Evolutionary conservation across 2,329 filamentous ascomycete species (phyloP), one percentile per base, ranked within the genome.

Genomic region (Xylaria sp.): DNA sequence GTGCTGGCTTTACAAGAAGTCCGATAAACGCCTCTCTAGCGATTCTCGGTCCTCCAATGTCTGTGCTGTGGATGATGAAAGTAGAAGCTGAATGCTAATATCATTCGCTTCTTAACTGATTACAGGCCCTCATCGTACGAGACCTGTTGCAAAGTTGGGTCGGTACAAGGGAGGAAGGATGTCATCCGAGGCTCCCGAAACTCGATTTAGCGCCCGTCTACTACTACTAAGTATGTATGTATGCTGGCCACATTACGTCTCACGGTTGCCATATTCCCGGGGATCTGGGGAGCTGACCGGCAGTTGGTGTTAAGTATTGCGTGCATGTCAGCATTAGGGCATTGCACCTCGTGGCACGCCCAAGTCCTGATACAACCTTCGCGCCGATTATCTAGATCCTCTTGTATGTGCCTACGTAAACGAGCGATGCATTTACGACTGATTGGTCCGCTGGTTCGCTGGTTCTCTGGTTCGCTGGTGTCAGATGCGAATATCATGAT

Each of bases 271-370:
- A 62, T 66, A 60, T 66, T 66, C 59, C 67, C 63, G 67, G 63
- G 63, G 59, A 69, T 69, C 59, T 66, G 67, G 67, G 62, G 67
- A 59, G 63, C 63, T 66, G 62, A 66, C 60, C 67, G 67, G 67
- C 67, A 66, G 67, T 66, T 69, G 48, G 67, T 60, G 63, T 63
- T 55, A 66, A 63, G 50, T 60, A 60, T 66, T 66, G 54, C 63
- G 67, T 66, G 63, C 67, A 69, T 66, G 63, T 69, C 47, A 69
- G 67, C 67, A 57, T 54, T 37, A 40, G 58, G 42, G 35, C 47
- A 37, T 18, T 62, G 51, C 60, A 63, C 54, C 63, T 63, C 62
- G 67, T 63, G 37, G 44, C 50, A 66, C 55, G 27, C 55, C 25
- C 2, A 55, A 55, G 44, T 51, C 21, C 51, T 44, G 44, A 47